Evolutionary conservation across 2,329 filamentous ascomycete genomes (phyloP).

Genomic region (Alternaria ethzedia): DNA sequence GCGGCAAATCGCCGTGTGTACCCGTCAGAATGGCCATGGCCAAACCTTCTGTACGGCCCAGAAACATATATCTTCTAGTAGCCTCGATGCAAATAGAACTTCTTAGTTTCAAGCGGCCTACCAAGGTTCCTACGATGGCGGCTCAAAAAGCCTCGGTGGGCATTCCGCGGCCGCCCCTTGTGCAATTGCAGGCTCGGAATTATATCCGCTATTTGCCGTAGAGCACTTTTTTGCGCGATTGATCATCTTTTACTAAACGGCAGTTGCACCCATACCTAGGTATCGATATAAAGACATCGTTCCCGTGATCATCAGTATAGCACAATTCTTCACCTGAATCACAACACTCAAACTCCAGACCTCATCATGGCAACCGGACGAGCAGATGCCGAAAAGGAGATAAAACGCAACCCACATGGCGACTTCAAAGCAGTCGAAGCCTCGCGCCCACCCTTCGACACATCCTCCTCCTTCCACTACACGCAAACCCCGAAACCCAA

Average conservation of each 20-base stretch:
- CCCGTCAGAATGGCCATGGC: neutral
- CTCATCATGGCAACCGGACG: constrained; percentile 36
- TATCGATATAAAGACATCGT: neutral
- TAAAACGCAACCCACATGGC: constrained; percentile 71
- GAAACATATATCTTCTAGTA: neutral
- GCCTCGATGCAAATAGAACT: neutral
- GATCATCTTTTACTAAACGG: constrained; percentile 5
- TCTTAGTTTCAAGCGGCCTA: neutral
- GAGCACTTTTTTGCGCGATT: constrained; percentile 2
- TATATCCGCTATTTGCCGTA: constrained; percentile 27
- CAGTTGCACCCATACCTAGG: neutral
- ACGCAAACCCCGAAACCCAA: constrained; percentile 69
- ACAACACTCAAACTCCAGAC: neutral
- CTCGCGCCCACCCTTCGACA: constrained; percentile 67
- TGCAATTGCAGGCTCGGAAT: constrained; percentile 14
- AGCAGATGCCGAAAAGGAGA: constrained; percentile 54
- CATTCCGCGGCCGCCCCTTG: constrained; percentile 14
- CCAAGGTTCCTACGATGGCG: neutral
- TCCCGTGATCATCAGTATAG: neutral
- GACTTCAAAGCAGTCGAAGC: constrained; percentile 78
- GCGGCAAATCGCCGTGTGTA: constrained; percentile 8
- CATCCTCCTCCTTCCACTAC: constrained; percentile 57
- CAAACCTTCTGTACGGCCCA: neutral
- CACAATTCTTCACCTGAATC: neutral
- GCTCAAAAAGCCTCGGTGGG: neutral